Evolutionary conservation across 352 stramenopile genomes (phyloP), one percentile per base, ranked within the genome.

Genomic region (Phytophthora cactorum): DNA sequence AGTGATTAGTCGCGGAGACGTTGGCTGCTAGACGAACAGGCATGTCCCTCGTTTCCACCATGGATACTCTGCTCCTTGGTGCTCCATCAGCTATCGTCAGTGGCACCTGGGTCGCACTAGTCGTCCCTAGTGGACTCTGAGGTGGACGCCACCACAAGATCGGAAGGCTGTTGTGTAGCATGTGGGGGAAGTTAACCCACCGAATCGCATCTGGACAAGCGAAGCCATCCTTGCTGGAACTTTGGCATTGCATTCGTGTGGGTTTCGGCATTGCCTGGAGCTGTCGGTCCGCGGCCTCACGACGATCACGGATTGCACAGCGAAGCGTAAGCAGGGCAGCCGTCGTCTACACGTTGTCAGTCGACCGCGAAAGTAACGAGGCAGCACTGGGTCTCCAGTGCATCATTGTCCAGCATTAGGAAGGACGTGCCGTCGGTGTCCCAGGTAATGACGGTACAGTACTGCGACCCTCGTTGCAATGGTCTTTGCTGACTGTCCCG

Each of bases 381-480:
- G 81, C 46, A 93, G 66, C 29, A 93, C 75, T 60, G 44, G 32
- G 68, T 62, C 46, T 89, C 75, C 14, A 93, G 75, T 10, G 63
- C 56, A 17, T 78, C 79, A 38, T 57, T 57, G 72, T 93, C 82
- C 34, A 60, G 66, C 59, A 93, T 77, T 11, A 70, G 66, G 63
- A 93, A 93, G 41, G 69, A 81, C 32, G 66, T 66, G 65, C 84
- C 84, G n/a, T 65, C 44, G 7, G 55, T 47, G 68, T 86, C 78
- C 84, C 84, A 93, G 28, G 64, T 55, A 65, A 93, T 90, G 68
- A 89, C 77, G 78, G 60, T 93, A 93, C 25, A 93, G 66, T 58
- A 22, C 91, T 91, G 68, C 84, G 82, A 93, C 91, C 9, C 73
- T 71, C 34, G 80, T 85, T 53, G 84, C 81, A 68, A 93, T 92